phyloP scores from a whole-genome alignment of 2,329 filamentous ascomycete species.

The Diaporthe nobilis region DNA sequence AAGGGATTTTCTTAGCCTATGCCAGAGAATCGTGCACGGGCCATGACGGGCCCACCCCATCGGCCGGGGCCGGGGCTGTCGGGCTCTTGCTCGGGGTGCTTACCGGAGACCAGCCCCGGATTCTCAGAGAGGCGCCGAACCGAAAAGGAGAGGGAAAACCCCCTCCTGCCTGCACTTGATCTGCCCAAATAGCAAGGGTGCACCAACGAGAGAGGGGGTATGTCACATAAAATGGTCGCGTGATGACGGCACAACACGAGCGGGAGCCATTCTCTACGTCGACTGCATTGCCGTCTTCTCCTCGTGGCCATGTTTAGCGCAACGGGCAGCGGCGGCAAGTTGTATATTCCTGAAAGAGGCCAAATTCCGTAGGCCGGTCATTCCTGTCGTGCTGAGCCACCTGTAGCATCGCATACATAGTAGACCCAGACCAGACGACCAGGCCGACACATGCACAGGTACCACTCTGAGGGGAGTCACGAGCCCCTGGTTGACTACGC shows the following conservation, averaged over 20 bases:
- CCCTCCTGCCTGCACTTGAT: not conserved
- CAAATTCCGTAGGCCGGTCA: not conserved
- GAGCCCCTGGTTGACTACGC: not conserved
- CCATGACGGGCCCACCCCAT: not conserved
- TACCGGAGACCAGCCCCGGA: not conserved
- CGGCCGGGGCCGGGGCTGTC: not conserved
- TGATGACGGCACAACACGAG: not conserved
- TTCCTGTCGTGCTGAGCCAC: not conserved
- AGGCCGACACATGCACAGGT: not conserved
- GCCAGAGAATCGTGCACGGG: conserved; percentile 22
- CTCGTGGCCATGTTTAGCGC: not conserved
- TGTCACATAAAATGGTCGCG: not conserved
- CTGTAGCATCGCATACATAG: not conserved
- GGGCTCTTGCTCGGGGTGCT: not conserved
- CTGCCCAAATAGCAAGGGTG: not conserved
- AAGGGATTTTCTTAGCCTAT: conserved; percentile 2
- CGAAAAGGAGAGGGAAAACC: too few species aligned
- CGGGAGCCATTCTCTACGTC: not conserved
- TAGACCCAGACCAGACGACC: not conserved
- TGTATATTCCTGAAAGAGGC: not conserved
- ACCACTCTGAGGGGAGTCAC: not conserved
- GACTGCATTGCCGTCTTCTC: too few species aligned
- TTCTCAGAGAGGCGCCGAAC: not conserved
- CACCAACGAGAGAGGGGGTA: not conserved
- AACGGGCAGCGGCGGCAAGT: not conserved